These are phyloP conservation scores for Camelina sativa DNA, from an alignment of 345 rosid species.

Conservation along the genomic window DNA sequence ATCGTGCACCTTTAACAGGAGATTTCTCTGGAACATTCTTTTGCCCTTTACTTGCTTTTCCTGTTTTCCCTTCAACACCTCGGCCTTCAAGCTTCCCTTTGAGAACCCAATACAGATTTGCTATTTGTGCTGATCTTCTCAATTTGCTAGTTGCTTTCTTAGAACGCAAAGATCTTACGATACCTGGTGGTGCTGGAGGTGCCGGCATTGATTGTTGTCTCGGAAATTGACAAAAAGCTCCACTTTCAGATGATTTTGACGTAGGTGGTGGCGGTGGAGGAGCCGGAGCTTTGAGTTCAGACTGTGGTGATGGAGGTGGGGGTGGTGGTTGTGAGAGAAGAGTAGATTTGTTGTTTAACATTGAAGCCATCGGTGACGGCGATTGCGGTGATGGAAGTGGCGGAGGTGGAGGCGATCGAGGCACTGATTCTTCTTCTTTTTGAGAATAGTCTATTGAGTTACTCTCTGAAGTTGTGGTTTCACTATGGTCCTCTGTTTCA, in stretches of 20 bases:
- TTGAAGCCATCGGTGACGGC: constrained; percentile 8
- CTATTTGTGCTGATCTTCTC: constrained; percentile 65
- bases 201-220: constrained; percentile 43
- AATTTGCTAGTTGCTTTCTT: constrained; percentile 60
- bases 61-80: constrained; percentile 34
- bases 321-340: constrained; percentile 42
- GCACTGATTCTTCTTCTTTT: background rate
- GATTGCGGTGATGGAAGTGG: constrained; percentile 39
- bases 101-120: constrained; percentile 55
- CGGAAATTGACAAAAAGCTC: constrained; percentile 24
- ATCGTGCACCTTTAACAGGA: constrained; percentile 47
- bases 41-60: constrained; percentile 37
- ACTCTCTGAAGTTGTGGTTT: constrained; percentile 11
- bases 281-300: constrained; percentile 3
- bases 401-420: constrained; percentile 42
- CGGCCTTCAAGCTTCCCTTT: constrained; percentile 70
- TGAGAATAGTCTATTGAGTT: constrained; percentile 5
- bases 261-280: constrained; percentile 47
- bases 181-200: constrained; percentile 63
- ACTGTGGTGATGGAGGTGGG: constrained; percentile 38
- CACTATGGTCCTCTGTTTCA: constrained; percentile 28
- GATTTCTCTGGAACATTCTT: constrained; percentile 38
- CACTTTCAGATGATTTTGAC: constrained; percentile 32
- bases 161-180: constrained; percentile 50
- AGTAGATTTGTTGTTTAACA: constrained; percentile 11